A percentile compares a stretch with the other conserved stretches of the same genome.
Conservation (phyloP, 2,329 filamentous ascomycete species). For the Colletotrichum tabaci region DNA sequence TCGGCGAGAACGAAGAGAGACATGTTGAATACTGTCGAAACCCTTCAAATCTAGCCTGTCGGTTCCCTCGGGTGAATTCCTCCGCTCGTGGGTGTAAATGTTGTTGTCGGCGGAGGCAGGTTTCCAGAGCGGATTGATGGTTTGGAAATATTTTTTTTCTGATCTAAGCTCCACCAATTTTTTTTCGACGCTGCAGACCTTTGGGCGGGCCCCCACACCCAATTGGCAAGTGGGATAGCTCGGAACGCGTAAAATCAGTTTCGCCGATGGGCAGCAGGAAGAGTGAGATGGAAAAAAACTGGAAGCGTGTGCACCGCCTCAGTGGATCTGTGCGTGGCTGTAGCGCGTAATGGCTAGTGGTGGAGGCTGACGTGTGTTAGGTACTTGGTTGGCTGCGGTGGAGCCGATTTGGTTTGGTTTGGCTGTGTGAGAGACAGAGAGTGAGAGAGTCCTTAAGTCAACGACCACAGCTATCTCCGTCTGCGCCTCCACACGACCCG, state of each 20-base stretch:
- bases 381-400: constrained; percentile 13
- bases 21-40: constrained; percentile 68
- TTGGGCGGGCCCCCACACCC: constrained; percentile 31
- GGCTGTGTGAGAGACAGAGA: neutral
- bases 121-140: constrained; percentile 46
- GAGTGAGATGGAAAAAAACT: neutral
- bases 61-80: constrained; percentile 46
- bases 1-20: constrained; percentile 94
- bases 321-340: constrained; percentile 20
- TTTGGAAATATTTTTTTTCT: constrained; percentile 59
- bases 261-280: neutral
- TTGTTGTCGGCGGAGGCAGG: constrained; percentile 53
- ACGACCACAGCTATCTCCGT: constrained; percentile 38
- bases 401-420: constrained; percentile 20
- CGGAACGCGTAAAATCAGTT: constrained; percentile 42
- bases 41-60: constrained; percentile 41
- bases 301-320: neutral
- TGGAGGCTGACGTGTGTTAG: neutral
- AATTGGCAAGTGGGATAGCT: constrained; percentile 42
- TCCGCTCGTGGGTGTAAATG: constrained; percentile 56
- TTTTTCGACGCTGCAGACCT: constrained; percentile 50
- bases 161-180: constrained; percentile 57
- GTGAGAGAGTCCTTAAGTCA: constrained; percentile 21
- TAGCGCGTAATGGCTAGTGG: constrained; percentile 29
- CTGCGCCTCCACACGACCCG: constrained; percentile 38